phyloP scores from a whole-genome alignment of 2,329 filamentous ascomycete genomes.

The Neonectria punicea region DNA sequence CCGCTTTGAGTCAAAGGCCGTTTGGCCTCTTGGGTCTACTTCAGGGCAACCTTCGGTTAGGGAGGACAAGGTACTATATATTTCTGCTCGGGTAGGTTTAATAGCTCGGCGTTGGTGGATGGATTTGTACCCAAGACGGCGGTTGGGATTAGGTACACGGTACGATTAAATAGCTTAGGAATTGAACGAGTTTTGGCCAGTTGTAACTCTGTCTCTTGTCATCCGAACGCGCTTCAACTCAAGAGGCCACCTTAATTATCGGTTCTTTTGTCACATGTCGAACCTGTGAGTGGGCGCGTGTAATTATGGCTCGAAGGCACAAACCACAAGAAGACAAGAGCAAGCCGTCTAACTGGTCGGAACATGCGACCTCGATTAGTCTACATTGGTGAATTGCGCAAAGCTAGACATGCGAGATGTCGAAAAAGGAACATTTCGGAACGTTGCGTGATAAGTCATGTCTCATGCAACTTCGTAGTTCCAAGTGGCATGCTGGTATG shows the following conservation, averaged over 20 bases:
- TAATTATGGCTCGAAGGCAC: background rate
- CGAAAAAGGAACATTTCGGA: background rate
- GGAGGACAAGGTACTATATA: constrained; percentile 14
- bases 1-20: background rate
- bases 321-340: background rate
- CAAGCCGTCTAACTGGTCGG: background rate
- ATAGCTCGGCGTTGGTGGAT: constrained; percentile 45
- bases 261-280: background rate
- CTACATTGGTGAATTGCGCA: background rate
- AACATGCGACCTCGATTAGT: background rate
- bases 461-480: background rate
- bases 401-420: background rate
- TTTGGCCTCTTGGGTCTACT: background rate
- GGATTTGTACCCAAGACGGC: constrained; percentile 32
- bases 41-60: background rate
- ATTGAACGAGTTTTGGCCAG: constrained; percentile 28
- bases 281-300: background rate
- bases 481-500: background rate
- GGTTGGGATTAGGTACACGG: constrained; percentile 15
- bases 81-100: constrained; percentile 34
- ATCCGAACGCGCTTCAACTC: background rate
- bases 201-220: background rate
- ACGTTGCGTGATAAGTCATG: background rate
- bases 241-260: background rate
- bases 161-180: constrained; percentile 32